Evolutionary conservation across 257 asterid species (phyloP), one percentile per base, ranked within the genome.

Genomic region (Ilex aquifolium): DNA sequence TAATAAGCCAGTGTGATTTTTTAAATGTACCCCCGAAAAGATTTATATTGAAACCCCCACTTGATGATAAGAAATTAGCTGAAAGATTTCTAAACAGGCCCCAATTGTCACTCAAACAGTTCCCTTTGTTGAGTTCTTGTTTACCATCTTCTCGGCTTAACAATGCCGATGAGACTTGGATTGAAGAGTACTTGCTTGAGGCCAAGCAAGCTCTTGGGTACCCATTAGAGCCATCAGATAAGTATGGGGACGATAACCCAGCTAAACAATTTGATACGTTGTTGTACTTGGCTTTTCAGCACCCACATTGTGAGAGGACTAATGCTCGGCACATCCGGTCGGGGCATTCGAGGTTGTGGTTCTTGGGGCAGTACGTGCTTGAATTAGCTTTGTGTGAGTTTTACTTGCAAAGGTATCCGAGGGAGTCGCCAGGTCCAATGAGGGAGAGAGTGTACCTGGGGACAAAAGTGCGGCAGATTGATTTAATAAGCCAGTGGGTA

Each of bases 391-490:
- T 90, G 74, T 90, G 99, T 61, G 99, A 93, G 80, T 90, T 90
- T 75, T 87, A 85, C 83, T 51, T 93, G 90, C 97, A 93, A 72
- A 71, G 95, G 59, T 93, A 90, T 66, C 97, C 97, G 8, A 84
- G 95, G 83, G 99, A 93, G 50, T 85, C 97, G 0, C 97, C 99
- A 1, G 96, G 97, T 21, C 99, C 97, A 3, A 87, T 90, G 97
- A 84, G 99, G 85, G 99, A 93, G 79, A 85, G 99, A 71, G 96
- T 87, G 44, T 93, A 71, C n/a, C n/a, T n/a, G n/a, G n/a, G n/a
- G n/a, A n/a, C n/a, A n/a, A n/a, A n/a, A n/a, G n/a, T n/a, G n/a
- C n/a, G n/a, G n/a, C n/a, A n/a, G n/a, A n/a, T n/a, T n/a, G n/a
- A n/a, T n/a, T n/a, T n/a, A n/a, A n/a, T n/a, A n/a, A n/a, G n/a